Base-by-base conservation (phyloP, 139 green algal species). In the Edaphochlamys debaryana region DNA sequence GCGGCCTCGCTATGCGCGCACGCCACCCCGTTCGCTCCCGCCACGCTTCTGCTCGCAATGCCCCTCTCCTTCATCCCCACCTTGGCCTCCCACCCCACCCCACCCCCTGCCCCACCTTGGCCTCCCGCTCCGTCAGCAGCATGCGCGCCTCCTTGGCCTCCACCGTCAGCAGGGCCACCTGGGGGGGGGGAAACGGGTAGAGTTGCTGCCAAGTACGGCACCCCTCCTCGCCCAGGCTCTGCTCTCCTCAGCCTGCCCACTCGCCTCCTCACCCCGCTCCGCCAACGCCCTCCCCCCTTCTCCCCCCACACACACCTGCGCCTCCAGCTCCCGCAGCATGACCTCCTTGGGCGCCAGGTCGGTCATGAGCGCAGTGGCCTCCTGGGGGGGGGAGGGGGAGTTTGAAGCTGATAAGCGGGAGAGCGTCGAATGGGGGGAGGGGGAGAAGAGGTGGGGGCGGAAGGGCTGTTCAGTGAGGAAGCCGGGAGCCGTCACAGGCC, bases 101-200 rank as follows among this genome's bases (percentile, higher is more conserved):
- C n/a, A n/a, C n/a, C n/a, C n/a, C n/a, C n/a, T n/a, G n/a, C n/a
- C n/a, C n/a, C 69, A 79, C 69, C 80, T 80, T 73, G 58, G 80
- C 69, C 60, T 80, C 80, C 34, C 69, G 42, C 58, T 80, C 60
- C 36, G 34, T 32, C 58, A 67, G 69, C 80, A 74, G 29, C 69
- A 86, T 79, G 56, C 69, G 80, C 9, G 80, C 80, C 68, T 83
- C 77, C 77, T 83, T 83, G 41, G 77, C 32, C 77, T 83, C 77
- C 42, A 83, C 77, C n/a, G 77, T 83, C 77, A 83, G 63, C 45
- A 83, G 77, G 13, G 77, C 77, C 23, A 83, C 77, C 70, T 79
- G 48, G 32, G 20, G 42, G 30, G 30, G n/a, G n/a, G 30, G 41
- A 42, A 40, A 54, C 38, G 38, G 67, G 67, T 11, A 52, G 13